phyloP scores from a whole-genome alignment of 202 grass and related monocot genomes.

The Zizania palustris region DNA sequence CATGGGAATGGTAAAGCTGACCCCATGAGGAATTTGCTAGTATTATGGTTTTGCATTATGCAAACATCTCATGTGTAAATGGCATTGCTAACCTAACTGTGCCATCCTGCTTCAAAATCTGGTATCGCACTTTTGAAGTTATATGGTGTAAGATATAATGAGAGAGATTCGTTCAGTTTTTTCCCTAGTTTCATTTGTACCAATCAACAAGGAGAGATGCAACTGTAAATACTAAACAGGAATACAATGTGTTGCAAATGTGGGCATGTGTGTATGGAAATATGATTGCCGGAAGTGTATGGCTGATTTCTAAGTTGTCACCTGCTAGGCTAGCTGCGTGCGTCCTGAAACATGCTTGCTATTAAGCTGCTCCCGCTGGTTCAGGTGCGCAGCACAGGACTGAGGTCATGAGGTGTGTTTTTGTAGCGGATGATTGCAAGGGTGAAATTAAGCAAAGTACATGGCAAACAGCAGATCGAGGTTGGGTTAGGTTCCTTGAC shows the following conservation, averaged over 20 bases:
- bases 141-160: background rate
- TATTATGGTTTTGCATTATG: background rate
- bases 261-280: background rate
- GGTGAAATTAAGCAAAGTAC: too few relatives aligned
- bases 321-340: too few relatives aligned
- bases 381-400: too few relatives aligned
- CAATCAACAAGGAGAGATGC: background rate
- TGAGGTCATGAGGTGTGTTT: too few relatives aligned
- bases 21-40: background rate
- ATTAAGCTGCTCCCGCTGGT: too few relatives aligned
- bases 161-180: background rate
- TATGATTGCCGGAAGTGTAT: background rate
- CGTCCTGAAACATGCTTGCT: too few relatives aligned
- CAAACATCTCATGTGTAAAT: background rate
- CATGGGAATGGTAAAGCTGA: background rate
- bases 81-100: background rate
- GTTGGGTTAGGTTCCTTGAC: too few relatives aligned
- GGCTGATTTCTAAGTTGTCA: too few relatives aligned
- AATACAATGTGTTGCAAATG: background rate
- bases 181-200: background rate
- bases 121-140: background rate
- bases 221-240: background rate
- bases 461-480: too few relatives aligned
- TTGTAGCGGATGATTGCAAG: too few relatives aligned
- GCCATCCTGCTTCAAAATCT: background rate